Evolutionary conservation across 2,329 filamentous ascomycete species (phyloP).

Genomic region (Rhynchosporium agropyri): DNA sequence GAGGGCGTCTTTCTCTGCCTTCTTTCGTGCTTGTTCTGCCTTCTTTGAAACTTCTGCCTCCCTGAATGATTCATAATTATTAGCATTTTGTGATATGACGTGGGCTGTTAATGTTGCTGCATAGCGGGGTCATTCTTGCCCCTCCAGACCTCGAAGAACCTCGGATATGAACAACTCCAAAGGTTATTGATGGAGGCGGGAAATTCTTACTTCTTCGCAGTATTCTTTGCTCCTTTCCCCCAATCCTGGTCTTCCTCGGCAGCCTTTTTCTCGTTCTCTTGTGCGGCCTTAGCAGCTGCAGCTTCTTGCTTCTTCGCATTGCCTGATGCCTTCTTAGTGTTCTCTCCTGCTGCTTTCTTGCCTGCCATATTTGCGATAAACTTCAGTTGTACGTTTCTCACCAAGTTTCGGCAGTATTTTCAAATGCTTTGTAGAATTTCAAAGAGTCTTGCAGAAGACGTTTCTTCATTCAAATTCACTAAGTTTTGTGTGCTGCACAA

Average conservation of each 20-base stretch:
- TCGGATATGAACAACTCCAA: background rate
- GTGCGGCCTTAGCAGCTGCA: conserved; percentile 77
- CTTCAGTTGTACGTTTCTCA: background rate
- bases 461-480: background rate
- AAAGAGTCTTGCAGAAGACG: background rate
- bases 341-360: conserved; percentile 73
- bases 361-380: conserved; percentile 59
- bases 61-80: conserved; percentile 49
- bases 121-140: conserved; percentile 22
- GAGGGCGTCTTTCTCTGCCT: conserved; percentile 86
- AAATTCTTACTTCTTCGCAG: conserved; percentile 76
- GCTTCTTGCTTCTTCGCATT: conserved; percentile 92
- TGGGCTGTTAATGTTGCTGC: conserved; percentile 21
- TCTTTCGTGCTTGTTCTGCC: conserved; percentile 81
- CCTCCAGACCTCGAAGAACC: conserved; percentile 1
- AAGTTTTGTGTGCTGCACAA: background rate
- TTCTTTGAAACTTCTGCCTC: conserved; percentile 71
- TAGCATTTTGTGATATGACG: conserved; percentile 21
- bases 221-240: conserved; percentile 83
- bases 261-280: conserved; percentile 65
- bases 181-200: background rate
- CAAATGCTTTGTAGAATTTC: too few species aligned
- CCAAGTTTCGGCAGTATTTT: background rate
- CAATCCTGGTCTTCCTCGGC: conserved; percentile 75
- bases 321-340: conserved; percentile 85